A percentile compares a stretch with the other conserved stretches of the same genome.
These are phyloP conservation scores for Pyricularia grisea DNA, from an alignment of 2,329 filamentous ascomycete species.

Conservation along the genomic window DNA sequence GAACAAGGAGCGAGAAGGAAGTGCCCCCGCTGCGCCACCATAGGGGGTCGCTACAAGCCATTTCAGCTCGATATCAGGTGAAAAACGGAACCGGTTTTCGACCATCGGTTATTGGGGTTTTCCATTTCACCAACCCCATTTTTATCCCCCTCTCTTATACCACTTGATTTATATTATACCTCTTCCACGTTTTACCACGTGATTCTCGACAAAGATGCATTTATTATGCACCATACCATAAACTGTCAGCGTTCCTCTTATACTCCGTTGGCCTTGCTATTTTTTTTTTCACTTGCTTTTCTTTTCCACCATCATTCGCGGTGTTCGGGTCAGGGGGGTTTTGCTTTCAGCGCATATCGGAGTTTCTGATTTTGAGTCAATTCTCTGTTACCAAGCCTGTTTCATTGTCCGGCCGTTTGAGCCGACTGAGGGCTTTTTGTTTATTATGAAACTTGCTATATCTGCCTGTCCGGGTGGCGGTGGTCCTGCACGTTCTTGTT, in stretches of 20 bases:
- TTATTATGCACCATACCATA: not conserved
- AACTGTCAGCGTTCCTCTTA: not conserved
- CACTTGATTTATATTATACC: not conserved
- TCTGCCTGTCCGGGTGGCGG: not conserved
- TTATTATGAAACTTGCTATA: not conserved
- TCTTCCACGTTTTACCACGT: not conserved
- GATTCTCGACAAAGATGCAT: not conserved
- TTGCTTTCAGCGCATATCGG: not conserved
- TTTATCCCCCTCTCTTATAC: not conserved
- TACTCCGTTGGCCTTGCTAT: not conserved
- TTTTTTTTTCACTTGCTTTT: not conserved
- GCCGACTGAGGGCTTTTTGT: not conserved
- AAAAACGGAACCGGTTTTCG: conserved; percentile 15
- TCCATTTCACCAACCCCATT: not conserved
- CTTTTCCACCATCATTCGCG: not conserved
- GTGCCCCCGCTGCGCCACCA: conserved; percentile 70
- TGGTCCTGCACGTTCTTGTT: not conserved
- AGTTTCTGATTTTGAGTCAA: not conserved
- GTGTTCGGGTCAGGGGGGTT: not conserved
- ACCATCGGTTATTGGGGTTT: not conserved
- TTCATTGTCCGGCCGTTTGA: not conserved
- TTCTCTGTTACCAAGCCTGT: not conserved
- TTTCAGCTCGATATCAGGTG: conserved; percentile 76
- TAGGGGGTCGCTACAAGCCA: conserved; percentile 73
- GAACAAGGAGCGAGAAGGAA: conserved; percentile 68